These are phyloP conservation scores for Pythium myriotylum DNA, from an alignment of 352 stramenopile species.

Conservation along the genomic window DNA sequence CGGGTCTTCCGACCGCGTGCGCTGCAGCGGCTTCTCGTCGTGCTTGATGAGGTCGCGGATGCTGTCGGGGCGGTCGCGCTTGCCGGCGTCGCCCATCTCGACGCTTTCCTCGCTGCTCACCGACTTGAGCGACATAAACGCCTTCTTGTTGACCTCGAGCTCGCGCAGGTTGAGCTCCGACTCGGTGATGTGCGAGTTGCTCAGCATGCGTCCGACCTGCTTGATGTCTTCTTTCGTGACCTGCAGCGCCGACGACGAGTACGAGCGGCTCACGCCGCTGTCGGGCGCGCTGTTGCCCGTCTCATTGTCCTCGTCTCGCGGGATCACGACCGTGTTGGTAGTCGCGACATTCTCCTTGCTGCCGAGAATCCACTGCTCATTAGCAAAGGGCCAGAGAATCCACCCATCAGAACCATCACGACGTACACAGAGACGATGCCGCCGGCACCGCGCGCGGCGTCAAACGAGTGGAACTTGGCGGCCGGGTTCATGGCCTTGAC, in stretches of 20 bases:
- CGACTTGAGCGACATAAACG: slow-evolving; percentile 36
- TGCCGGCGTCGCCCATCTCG: slow-evolving; percentile 38
- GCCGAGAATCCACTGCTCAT: background rate
- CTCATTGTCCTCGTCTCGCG: slow-evolving; percentile 18
- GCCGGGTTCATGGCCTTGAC: slow-evolving; percentile 70
- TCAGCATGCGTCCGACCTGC: slow-evolving; percentile 60
- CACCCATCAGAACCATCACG: background rate
- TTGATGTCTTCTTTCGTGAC: slow-evolving; percentile 85
- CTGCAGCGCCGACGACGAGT: slow-evolving; percentile 72
- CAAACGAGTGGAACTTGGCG: slow-evolving; percentile 77
- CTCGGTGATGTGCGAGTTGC: slow-evolving; percentile 80
- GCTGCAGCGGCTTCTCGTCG: slow-evolving; percentile 69
- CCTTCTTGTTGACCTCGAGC: slow-evolving; percentile 79
- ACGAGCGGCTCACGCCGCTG: slow-evolving; percentile 42
- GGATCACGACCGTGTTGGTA: slow-evolving; percentile 5
- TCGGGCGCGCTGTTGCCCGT: slow-evolving; percentile 37
- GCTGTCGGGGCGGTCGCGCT: slow-evolving; percentile 77
- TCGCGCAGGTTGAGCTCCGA: slow-evolving; percentile 78
- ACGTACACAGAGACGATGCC: slow-evolving; percentile 20
- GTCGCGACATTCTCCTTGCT: slow-evolving; percentile 53
- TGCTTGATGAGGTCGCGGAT: slow-evolving; percentile 54
- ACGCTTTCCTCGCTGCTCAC: slow-evolving; percentile 38
- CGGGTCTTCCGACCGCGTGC: slow-evolving; percentile 49
- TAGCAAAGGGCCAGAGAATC: too few relatives aligned
- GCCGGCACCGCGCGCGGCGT: slow-evolving; percentile 52